Percentiles rank a stretch among this genome's conserved stretches.
Conservation (phyloP, 331 rosid genomes). For the Cydonia oblonga region DNA sequence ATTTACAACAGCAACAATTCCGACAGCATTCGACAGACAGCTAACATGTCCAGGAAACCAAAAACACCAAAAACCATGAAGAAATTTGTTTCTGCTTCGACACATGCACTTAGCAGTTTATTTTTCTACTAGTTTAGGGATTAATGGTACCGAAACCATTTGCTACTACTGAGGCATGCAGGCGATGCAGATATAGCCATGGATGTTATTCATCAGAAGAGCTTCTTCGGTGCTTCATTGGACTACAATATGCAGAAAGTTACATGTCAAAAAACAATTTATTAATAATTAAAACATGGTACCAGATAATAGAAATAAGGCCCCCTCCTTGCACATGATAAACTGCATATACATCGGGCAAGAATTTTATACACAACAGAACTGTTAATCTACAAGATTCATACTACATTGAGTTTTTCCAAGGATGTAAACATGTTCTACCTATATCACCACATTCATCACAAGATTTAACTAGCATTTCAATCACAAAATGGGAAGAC, state of each 20-base stretch:
- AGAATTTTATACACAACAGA: too few relatives aligned
- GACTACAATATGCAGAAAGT: too few relatives aligned
- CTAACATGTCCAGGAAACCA: constrained; percentile 8
- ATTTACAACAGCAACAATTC: constrained; percentile 28
- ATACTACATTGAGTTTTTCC: too few relatives aligned
- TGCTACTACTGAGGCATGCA: constrained; percentile 19
- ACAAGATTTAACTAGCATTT: too few relatives aligned
- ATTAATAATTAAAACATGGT: neutral
- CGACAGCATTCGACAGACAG: constrained; percentile 12
- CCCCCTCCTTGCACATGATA: neutral
- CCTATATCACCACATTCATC: too few relatives aligned
- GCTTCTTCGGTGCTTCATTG: constrained; percentile 11
- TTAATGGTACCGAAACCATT: constrained; percentile 61
- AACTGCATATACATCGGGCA: neutral
- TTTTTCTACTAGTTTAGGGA: constrained; percentile 16
- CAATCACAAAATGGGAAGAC: too few relatives aligned
- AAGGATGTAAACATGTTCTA: too few relatives aligned
- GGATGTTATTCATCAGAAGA: constrained; percentile 38
- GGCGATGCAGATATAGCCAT: constrained; percentile 21
- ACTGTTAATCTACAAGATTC: too few relatives aligned
- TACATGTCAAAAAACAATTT: too few relatives aligned
- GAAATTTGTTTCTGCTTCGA: constrained; percentile 12
- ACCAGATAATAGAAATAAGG: neutral
- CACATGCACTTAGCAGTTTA: constrained; percentile 18
- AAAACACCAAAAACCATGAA: constrained; percentile 5